phyloP scores from a whole-genome alignment of 2,329 filamentous ascomycete species.

The Aspergillus transmontanensis region DNA sequence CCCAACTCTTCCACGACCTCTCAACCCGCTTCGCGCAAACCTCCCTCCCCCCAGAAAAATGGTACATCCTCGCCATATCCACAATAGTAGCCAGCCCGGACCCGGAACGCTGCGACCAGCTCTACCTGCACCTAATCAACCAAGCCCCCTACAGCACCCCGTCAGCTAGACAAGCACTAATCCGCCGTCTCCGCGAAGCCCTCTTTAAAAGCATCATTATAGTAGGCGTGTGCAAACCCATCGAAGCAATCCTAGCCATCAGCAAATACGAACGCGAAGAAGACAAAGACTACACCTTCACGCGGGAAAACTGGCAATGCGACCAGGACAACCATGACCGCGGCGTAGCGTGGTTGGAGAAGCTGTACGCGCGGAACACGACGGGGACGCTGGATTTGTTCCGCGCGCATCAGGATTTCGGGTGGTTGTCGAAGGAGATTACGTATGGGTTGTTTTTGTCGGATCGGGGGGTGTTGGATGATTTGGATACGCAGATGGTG shows the following conservation, averaged over 20 bases:
- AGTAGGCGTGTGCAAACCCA: slow-evolving; percentile 64
- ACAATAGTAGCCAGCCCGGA: slow-evolving; percentile 55
- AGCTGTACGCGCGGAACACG: slow-evolving; percentile 58
- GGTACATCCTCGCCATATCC: slow-evolving; percentile 42
- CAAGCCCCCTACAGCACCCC: slow-evolving; percentile 48
- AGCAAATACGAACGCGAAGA: slow-evolving; percentile 54
- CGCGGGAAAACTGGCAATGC: slow-evolving; percentile 61
- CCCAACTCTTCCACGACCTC: slow-evolving; percentile 31
- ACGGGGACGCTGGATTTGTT: slow-evolving; percentile 35
- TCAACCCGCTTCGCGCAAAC: slow-evolving; percentile 31
- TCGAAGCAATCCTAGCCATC: slow-evolving; percentile 63
- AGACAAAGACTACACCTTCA: slow-evolving; percentile 59
- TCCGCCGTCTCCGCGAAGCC: slow-evolving; percentile 54
- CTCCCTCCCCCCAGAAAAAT: slow-evolving; percentile 29
- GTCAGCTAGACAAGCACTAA: slow-evolving; percentile 33
- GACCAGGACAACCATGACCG: slow-evolving; percentile 58
- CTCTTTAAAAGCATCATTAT: slow-evolving; percentile 62
- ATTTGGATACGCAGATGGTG: slow-evolving; percentile 49
- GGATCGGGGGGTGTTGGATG: slow-evolving; percentile 44
- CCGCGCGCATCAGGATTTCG: slow-evolving; percentile 53
- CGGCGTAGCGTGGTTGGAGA: slow-evolving; percentile 58
- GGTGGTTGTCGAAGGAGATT: slow-evolving; percentile 72
- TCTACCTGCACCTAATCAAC: slow-evolving; percentile 59
- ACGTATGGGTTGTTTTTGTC: slow-evolving; percentile 63
- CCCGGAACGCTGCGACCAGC: slow-evolving; percentile 53